Conservation (phyloP, 2,329 filamentous ascomycete species). For the Colletotrichum spinosum region DNA sequence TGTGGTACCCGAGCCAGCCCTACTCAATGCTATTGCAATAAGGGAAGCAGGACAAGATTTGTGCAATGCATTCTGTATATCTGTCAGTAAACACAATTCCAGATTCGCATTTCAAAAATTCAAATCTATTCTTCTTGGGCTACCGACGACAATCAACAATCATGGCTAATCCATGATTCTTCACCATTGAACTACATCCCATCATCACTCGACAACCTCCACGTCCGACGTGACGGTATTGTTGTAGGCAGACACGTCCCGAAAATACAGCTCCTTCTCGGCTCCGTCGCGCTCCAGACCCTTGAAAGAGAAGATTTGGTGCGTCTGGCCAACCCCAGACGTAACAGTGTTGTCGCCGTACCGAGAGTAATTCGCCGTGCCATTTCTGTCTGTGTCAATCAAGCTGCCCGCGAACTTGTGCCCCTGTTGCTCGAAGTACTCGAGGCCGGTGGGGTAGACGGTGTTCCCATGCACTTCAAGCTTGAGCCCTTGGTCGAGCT, state of each 20-base stretch:
- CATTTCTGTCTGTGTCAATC: constrained; percentile 66
- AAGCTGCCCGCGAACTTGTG: constrained; percentile 39
- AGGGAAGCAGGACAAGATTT: too few relatives aligned
- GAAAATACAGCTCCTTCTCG: constrained; percentile 63
- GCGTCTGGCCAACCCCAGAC: constrained; percentile 65
- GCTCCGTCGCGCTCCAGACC: constrained; percentile 50
- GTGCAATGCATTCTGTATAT: too few relatives aligned
- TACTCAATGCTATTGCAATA: too few relatives aligned
- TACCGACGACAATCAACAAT: too few relatives aligned
- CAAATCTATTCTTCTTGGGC: too few relatives aligned
- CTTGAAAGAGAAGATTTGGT: constrained; percentile 67
- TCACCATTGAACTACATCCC: constrained; percentile 48
- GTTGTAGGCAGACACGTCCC: constrained; percentile 68
- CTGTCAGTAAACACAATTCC: too few relatives aligned
- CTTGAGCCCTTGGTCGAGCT: constrained; percentile 55
- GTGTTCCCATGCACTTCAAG: constrained; percentile 51
- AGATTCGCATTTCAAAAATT: too few relatives aligned
- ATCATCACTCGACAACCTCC: constrained; percentile 48
- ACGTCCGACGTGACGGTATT: constrained; percentile 61
- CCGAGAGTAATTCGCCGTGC: constrained; percentile 66
- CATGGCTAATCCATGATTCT: constrained; percentile 50
- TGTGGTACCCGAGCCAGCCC: too few relatives aligned
- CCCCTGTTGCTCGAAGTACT: constrained; percentile 60
- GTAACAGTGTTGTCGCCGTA: constrained; percentile 57
- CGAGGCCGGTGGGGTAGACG: constrained; percentile 69